Evolutionary conservation across 2,329 filamentous ascomycete species (phyloP).

Genomic region (Camptophora hylomeconis): DNA sequence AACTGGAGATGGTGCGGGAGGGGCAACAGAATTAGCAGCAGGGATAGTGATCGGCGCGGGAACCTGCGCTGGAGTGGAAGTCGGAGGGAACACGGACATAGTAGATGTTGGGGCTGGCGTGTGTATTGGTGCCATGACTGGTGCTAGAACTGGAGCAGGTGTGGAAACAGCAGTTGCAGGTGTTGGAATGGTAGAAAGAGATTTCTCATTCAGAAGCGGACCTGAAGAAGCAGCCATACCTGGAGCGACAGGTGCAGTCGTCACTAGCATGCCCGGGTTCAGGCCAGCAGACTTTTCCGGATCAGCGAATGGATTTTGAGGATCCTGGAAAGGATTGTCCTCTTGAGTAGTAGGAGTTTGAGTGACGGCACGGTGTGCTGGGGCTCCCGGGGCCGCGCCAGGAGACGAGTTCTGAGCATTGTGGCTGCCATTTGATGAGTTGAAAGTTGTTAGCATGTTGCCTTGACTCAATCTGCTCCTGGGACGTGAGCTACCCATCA

Average conservation of each 20-base stretch:
- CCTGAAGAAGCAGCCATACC: slow-evolving; percentile 7
- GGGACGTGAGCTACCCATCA: slow-evolving; percentile 25
- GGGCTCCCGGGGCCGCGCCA: slow-evolving; percentile 7
- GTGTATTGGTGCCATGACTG: slow-evolving; percentile 13
- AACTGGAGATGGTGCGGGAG: slow-evolving; percentile 40
- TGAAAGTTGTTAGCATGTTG: slow-evolving; percentile 16
- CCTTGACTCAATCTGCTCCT: slow-evolving; percentile 17
- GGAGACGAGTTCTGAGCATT: slow-evolving; percentile 5
- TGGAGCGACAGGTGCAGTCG: slow-evolving; percentile 12
- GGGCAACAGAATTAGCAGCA: slow-evolving; percentile 18
- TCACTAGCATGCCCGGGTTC: slow-evolving; percentile 15
- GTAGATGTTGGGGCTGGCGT: background rate
- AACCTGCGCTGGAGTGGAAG: background rate
- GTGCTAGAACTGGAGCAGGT: slow-evolving; percentile 21
- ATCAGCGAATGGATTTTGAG: slow-evolving; percentile 17
- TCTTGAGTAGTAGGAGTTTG: slow-evolving; percentile 7
- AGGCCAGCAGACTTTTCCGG: slow-evolving; percentile 12
- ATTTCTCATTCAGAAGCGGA: slow-evolving; percentile 9
- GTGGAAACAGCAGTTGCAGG: slow-evolving; percentile 50
- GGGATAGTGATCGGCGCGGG: background rate
- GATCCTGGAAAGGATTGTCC: slow-evolving; percentile 13
- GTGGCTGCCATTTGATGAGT: slow-evolving; percentile 12
- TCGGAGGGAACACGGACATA: too few relatives aligned
- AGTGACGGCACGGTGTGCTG: slow-evolving; percentile 3
- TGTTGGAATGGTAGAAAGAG: slow-evolving; percentile 31